phyloP scores from a whole-genome alignment of 345 rosid genomes.

The thale cress (Arabidopsis thaliana) region TAIR10.1 NC_003071.7:16405001-16405500 shows the following conservation, averaged over 20 bases:
- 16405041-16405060: background rate
- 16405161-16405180: conserved; percentile 51
- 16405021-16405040: conserved; percentile 6
- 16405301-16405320: background rate
- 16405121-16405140: conserved; percentile 47
- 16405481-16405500: conserved; percentile 49
- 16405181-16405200: conserved; percentile 63
- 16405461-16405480: conserved; percentile 38
- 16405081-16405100: conserved; percentile 47
- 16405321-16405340: conserved; percentile 14
- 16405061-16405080: conserved; percentile 17
- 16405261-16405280: conserved; percentile 55
- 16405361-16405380: conserved; percentile 87
- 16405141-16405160: conserved; percentile 40
- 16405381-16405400: conserved; percentile 98
- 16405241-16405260: conserved; percentile 99
- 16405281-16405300: conserved; percentile 25
- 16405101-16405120: conserved; percentile 48
- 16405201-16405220: conserved; percentile 77
- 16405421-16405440: conserved; percentile 82
- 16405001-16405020: conserved; percentile 28
- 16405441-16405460: conserved; percentile 51
- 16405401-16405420: conserved; percentile 92
- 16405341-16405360: conserved; percentile 14
- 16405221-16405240: conserved; percentile 76